Evolutionary conservation across 192 early-diverging fungal species (phyloP).

Genomic region (Entophlyctis luteolus): DNA sequence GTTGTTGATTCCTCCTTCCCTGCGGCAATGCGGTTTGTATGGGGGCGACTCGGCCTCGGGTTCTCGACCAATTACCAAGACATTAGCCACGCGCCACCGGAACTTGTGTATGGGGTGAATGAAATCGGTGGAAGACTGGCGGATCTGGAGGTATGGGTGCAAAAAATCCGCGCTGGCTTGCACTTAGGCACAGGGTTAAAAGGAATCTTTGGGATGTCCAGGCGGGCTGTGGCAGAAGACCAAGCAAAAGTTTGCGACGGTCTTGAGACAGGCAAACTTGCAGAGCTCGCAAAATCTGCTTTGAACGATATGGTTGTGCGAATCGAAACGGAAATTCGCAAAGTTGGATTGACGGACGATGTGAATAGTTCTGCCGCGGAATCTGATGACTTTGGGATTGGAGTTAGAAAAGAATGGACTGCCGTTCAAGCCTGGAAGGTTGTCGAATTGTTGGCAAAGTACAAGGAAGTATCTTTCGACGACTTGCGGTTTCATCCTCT

Average conservation of each 20-base stretch:
- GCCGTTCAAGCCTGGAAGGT: slow-evolving; percentile 89
- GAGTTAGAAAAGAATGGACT: slow-evolving; percentile 64
- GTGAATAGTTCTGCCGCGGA: background rate
- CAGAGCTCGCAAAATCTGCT: slow-evolving; percentile 53
- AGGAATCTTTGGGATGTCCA: too few relatives aligned
- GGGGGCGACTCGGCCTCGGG: slow-evolving; percentile 40
- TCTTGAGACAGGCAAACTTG: slow-evolving; percentile 5
- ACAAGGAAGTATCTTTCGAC: slow-evolving; percentile 74
- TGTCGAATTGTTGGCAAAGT: slow-evolving; percentile 62
- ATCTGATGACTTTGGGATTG: too few relatives aligned
- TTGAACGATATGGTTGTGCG: slow-evolving; percentile 80
- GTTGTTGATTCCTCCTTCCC: slow-evolving; percentile 68
- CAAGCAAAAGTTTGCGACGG: background rate
- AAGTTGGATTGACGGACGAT: slow-evolving; percentile 76
- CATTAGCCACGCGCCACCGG: too few relatives aligned
- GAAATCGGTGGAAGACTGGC: slow-evolving; percentile 85
- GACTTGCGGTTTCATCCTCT: slow-evolving; percentile 71
- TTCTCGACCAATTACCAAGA: background rate
- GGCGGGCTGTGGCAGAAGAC: too few relatives aligned
- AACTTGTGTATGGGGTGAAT: slow-evolving; percentile 48
- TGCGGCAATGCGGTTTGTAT: slow-evolving; percentile 59
- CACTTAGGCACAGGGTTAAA: slow-evolving; percentile 8
- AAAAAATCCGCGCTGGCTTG: slow-evolving; percentile 72
- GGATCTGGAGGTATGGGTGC: slow-evolving; percentile 83
- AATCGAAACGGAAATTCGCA: slow-evolving; percentile 81